Conservation (phyloP, 2,329 filamentous ascomycete species). For the Alternaria tenuissima region DNA sequence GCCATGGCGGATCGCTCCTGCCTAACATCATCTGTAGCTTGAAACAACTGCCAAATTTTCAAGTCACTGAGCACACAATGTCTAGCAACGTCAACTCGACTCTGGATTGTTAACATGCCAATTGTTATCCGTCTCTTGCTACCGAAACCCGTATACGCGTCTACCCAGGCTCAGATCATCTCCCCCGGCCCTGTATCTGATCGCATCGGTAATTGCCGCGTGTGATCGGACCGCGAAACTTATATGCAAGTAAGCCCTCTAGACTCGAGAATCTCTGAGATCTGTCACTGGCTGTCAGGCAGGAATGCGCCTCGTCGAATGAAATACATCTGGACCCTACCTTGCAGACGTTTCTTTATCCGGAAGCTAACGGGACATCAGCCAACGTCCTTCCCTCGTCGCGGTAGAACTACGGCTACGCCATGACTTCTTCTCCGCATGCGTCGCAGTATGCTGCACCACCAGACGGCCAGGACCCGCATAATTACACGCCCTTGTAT, state of each 20-base stretch:
- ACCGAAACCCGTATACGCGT: background rate
- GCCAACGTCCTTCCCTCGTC: conserved; percentile 18
- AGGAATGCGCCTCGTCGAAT: background rate
- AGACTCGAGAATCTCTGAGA: background rate
- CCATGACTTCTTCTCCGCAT: conserved; percentile 20
- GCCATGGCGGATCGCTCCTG: background rate
- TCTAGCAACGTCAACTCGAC: background rate
- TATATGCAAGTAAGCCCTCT: conserved; percentile 2
- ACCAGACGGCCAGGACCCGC: conserved; percentile 31
- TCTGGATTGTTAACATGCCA: background rate
- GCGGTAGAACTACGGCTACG: conserved; percentile 26
- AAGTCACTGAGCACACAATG: background rate
- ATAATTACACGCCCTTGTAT: conserved; percentile 46
- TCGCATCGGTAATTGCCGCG: conserved; percentile 9
- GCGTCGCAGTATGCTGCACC: conserved; percentile 30
- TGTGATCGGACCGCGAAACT: conserved; percentile 14
- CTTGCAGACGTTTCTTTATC: conserved; percentile 1
- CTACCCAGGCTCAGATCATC: background rate
- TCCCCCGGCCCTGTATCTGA: background rate
- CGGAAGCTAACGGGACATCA: conserved; percentile 21
- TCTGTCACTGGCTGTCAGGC: conserved; percentile 3
- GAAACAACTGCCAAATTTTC: background rate
- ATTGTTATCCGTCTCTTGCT: background rate
- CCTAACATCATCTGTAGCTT: conserved; percentile 1
- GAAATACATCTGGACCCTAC: conserved; percentile 7